These are phyloP conservation scores for Saccharomyces hybrid DNA, from an alignment of 1,139 yeast species.

Conservation along the genomic window DNA sequence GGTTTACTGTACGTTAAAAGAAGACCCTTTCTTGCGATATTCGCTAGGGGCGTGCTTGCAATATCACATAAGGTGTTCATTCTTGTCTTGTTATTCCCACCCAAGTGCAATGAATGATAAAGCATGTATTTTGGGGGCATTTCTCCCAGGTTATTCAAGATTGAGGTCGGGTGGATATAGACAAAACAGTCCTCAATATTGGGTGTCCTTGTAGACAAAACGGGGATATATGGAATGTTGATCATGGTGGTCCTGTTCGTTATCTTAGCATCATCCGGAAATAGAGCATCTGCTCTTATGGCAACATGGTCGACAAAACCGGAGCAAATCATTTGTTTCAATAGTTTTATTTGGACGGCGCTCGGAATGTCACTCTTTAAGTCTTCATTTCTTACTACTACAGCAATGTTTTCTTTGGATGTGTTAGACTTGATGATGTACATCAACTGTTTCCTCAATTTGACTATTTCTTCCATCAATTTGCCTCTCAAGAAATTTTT, in stretches of 20 bases:
- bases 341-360: slow-evolving; percentile 59
- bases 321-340: slow-evolving; percentile 87
- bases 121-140: slow-evolving; percentile 72
- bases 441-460: slow-evolving; percentile 71
- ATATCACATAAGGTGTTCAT: slow-evolving; percentile 74
- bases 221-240: slow-evolving; percentile 66
- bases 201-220: slow-evolving; percentile 45
- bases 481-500: slow-evolving; percentile 58
- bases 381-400: slow-evolving; percentile 41
- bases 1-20: slow-evolving; percentile 84
- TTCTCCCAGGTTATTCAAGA: slow-evolving; percentile 42
- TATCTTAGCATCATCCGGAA: slow-evolving; percentile 55
- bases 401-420: slow-evolving; percentile 51
- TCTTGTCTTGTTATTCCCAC: slow-evolving; percentile 45
- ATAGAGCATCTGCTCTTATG: slow-evolving; percentile 60
- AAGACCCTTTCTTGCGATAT: slow-evolving; percentile 66
- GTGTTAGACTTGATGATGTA: slow-evolving; percentile 64
- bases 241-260: slow-evolving; percentile 53
- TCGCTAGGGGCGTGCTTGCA: slow-evolving; percentile 65
- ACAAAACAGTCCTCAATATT: slow-evolving; percentile 45
- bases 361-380: slow-evolving; percentile 62
- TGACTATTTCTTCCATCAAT: slow-evolving; percentile 76
- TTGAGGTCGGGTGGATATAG: slow-evolving; percentile 74
- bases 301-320: slow-evolving; percentile 93
- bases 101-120: slow-evolving; percentile 53